phyloP scores from a whole-genome alignment of 768 basidiomycete genomes.

The Boletales sp. region DNA sequence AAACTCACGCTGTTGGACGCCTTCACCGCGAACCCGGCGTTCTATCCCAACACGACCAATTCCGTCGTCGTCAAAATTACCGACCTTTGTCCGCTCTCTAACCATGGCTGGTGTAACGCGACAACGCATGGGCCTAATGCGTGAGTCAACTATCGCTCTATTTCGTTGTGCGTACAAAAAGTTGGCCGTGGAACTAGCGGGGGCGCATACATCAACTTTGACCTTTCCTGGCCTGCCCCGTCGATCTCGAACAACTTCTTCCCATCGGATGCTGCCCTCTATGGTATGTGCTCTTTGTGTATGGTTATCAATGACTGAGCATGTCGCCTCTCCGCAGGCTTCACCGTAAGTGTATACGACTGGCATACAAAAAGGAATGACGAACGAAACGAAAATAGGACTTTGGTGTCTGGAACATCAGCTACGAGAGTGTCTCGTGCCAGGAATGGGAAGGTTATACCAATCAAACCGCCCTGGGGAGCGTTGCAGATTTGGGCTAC shows the following conservation, averaged over 20 bases:
- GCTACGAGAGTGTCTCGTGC: slow-evolving; percentile 65
- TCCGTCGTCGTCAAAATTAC: slow-evolving; percentile 75
- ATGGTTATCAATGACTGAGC: slow-evolving; percentile 25
- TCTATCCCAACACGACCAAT: slow-evolving; percentile 56
- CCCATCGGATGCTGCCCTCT: slow-evolving; percentile 62
- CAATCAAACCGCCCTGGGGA: slow-evolving; percentile 62
- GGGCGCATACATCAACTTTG: slow-evolving; percentile 73
- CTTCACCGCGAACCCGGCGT: slow-evolving; percentile 62
- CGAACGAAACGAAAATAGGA: slow-evolving; percentile 42
- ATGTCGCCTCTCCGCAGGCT: slow-evolving; percentile 30
- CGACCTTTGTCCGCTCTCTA: slow-evolving; percentile 69
- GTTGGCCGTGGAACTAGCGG: slow-evolving; percentile 42
- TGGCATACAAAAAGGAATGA: not conserved
- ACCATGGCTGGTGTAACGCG: slow-evolving; percentile 68
- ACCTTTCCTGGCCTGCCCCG: slow-evolving; percentile 72
- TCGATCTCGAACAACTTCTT: slow-evolving; percentile 73
- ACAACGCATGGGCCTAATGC: slow-evolving; percentile 57
- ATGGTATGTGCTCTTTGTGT: slow-evolving; percentile 42
- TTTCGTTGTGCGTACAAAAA: not conserved
- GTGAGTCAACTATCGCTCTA: slow-evolving; percentile 39
- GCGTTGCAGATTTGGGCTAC: slow-evolving; percentile 52
- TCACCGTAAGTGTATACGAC: slow-evolving; percentile 29
- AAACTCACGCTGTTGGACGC: slow-evolving; percentile 71
- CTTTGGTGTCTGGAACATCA: slow-evolving; percentile 85
- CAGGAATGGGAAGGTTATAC: slow-evolving; percentile 61